Base-by-base conservation (phyloP, 805 yeast genomes). In the Metschnikowia gruessii region DNA sequence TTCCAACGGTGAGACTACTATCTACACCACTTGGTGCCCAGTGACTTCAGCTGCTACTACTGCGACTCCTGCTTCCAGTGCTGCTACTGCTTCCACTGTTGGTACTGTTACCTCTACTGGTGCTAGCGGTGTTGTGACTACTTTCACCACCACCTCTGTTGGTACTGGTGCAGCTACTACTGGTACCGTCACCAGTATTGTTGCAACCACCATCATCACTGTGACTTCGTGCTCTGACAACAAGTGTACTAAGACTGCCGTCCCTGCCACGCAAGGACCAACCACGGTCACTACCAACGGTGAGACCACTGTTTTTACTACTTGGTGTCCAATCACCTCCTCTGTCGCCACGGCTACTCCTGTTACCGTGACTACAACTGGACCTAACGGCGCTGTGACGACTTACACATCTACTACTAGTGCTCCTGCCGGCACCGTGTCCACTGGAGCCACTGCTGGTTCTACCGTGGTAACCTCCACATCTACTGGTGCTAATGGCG, bases 211-310 rank as follows among this genome's bases (percentile, higher is more conserved):
- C 37, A 42, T 60, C 30, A 58, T 58, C 51, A 64, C 69, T 40
- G 52, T 67, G 51, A 66, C 58, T 22, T 48, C 52, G 39, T 54
- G 57, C 34, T 33, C 48, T 17, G 45, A 48, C 44, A 16, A 42
- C 49, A 37, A 33, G 32, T 52, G 55, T 37, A 12, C 48, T 34
- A 48, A 49, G 37, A 33, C 47, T 33, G 50, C 57, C 18, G 55
- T 58, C 16, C 29, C 59, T 11, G 58, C 60, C 32, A 69, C 75
- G 40, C 62, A 70, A 40, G 74, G 74, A 40, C 57, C 62, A 8
- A 41, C 56, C 36, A 55, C 69, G 28, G 51, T 55, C 32, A 60
- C 64, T 33, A 47, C 48, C 16, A 54, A 43, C 39, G 61, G 53
- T 29, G 46, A 32, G 30, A 46, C 21, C 29, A 61, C 62, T 16